A percentile compares a stretch with the other conserved stretches of the same genome.
These are phyloP conservation scores for Aspergillus leporis DNA, from an alignment of 495 filamentous ascomycete species.

Conservation along the genomic window DNA sequence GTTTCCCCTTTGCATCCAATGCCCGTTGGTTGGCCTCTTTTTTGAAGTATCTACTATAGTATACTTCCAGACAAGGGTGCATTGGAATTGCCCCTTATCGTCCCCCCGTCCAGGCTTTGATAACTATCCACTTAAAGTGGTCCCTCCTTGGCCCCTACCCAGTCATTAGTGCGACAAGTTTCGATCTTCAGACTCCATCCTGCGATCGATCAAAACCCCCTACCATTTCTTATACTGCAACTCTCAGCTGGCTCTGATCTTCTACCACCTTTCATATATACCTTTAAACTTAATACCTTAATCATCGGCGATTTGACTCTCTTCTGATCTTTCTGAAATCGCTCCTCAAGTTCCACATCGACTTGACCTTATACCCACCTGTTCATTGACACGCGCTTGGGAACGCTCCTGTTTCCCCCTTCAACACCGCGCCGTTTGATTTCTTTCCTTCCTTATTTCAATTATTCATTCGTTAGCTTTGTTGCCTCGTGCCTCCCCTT, in stretches of 20 bases:
- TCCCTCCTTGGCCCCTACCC: conserved; percentile 2
- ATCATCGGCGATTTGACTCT: conserved; percentile 3
- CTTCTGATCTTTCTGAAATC: not conserved
- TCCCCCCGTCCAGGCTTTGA: conserved; percentile 7
- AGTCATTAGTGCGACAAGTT: conserved; percentile 11
- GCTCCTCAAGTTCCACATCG: conserved; percentile 2
- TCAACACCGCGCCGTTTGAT: not conserved
- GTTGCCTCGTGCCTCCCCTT: not conserved
- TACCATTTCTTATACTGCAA: not conserved
- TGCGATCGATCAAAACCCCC: conserved; percentile 11
- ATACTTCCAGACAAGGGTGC: not conserved
- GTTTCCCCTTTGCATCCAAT: no score
- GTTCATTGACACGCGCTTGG: conserved; percentile 6
- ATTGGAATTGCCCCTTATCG: not conserved
- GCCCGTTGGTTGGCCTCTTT: not conserved
- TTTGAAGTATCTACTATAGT: not conserved
- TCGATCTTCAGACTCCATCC: conserved; percentile 10
- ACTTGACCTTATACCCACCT: not conserved
- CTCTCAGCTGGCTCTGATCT: conserved; percentile 11
- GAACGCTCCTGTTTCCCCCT: not conserved
- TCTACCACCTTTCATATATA: conserved; percentile 4
- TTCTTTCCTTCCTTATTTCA: not conserved
- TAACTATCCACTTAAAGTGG: conserved; percentile 10
- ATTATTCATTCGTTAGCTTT: not conserved
- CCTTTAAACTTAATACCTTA: conserved; percentile 4